Percentiles rank a stretch among this genome's conserved stretches.
Evolutionary conservation across 371 early-diverging fungal species (phyloP).

Genomic region (Mortierella sp.): DNA sequence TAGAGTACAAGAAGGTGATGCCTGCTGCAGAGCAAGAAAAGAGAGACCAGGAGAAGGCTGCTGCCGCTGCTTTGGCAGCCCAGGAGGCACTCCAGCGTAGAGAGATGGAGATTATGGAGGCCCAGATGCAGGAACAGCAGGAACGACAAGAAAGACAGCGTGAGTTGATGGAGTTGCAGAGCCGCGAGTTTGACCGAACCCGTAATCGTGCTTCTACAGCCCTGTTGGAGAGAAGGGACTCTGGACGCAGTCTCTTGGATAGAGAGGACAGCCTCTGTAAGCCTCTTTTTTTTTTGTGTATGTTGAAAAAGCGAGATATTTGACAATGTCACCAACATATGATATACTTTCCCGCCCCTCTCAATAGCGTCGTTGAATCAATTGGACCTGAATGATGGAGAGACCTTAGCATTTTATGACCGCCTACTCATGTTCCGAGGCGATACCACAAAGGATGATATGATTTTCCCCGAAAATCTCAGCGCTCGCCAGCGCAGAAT

Average conservation of each 20-base stretch:
- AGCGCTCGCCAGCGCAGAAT: conserved; percentile 65
- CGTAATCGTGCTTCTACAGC: conserved; percentile 41
- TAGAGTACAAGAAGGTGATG: conserved; percentile 82
- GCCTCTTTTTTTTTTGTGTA: neutral
- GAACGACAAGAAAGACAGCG: conserved; percentile 58
- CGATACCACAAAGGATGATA: conserved; percentile 71
- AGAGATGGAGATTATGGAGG: conserved; percentile 53
- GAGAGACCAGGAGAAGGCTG: conserved; percentile 59
- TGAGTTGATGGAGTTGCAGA: conserved; percentile 56
- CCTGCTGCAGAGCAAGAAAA: conserved; percentile 64
- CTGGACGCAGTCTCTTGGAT: conserved; percentile 45
- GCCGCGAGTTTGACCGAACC: conserved; percentile 43
- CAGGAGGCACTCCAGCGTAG: conserved; percentile 42
- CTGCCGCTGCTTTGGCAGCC: conserved; percentile 47
- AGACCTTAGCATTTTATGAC: conserved; percentile 76
- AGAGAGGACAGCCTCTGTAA: conserved; percentile 30
- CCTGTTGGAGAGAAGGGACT: conserved; percentile 45
- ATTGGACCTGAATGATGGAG: conserved; percentile 77
- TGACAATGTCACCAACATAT: too few relatives aligned
- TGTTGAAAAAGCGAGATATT: neutral
- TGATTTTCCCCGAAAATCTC: conserved; percentile 67
- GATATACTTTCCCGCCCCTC: neutral
- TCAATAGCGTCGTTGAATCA: conserved; percentile 50
- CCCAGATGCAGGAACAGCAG: conserved; percentile 59
- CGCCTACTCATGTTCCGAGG: conserved; percentile 76